Evolutionary conservation across 306 rosid species (phyloP).

Genomic region (Medicago truncatula): DNA sequence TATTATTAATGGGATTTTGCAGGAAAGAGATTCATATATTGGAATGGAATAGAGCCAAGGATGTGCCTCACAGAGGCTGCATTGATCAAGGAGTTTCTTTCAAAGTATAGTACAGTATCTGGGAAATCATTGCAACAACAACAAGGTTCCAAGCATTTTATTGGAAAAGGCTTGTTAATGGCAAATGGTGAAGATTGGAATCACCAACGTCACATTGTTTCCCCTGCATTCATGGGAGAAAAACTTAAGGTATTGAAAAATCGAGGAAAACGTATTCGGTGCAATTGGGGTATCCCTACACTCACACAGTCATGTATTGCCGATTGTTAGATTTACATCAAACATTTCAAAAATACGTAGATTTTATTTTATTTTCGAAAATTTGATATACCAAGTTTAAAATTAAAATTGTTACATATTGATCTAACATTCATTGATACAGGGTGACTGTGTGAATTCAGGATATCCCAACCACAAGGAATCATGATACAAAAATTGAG

Average conservation of each 20-base stretch:
- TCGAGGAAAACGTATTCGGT: not conserved
- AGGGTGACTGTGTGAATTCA: no score
- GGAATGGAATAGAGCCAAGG: slow-evolving; percentile 71
- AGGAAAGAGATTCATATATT: slow-evolving; percentile 64
- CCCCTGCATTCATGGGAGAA: slow-evolving; percentile 68
- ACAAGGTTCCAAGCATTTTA: slow-evolving; percentile 67
- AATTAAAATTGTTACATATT: no score
- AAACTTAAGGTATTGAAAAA: slow-evolving; percentile 57
- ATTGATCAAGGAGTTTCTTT: slow-evolving; percentile 55
- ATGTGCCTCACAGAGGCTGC: slow-evolving; percentile 60
- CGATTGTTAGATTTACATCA: not conserved
- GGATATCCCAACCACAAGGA: not conserved
- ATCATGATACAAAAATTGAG: not conserved
- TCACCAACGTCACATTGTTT: slow-evolving; percentile 68
- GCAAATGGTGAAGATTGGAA: slow-evolving; percentile 72
- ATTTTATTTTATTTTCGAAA: no score
- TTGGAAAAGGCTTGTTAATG: slow-evolving; percentile 69
- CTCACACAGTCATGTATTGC: not conserved
- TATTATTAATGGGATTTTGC: not conserved
- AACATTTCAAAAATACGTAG: no score
- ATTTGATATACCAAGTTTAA: no score
- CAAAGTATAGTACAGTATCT: slow-evolving; percentile 49
- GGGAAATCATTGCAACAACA: slow-evolving; percentile 74
- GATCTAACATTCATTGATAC: not conserved
- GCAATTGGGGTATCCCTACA: not conserved